Evolutionary conservation across 1,284 basidiomycete genomes (phyloP), one percentile per base, ranked within the genome.

Genomic region (Sparassis latifolia): DNA sequence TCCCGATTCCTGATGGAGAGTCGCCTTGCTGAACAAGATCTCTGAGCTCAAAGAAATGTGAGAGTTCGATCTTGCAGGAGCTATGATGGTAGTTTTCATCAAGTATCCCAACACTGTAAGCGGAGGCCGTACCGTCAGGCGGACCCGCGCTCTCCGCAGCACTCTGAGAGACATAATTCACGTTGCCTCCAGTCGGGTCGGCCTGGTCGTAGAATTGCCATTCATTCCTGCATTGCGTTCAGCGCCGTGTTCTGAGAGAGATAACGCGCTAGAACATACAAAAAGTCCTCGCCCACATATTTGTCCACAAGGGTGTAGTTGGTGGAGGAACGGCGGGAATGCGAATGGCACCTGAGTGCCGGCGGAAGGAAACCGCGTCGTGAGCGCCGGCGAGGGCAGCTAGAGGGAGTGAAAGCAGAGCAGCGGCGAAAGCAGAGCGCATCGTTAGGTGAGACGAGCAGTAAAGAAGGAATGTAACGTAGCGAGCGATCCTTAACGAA

Each of bases 171-270:
- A 78, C 67, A 64, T 80, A 89, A 44, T 76, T 70, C 40, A 87
- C 86, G 37, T 66, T 66, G 28, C 86, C 87, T 50, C 77, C 66
- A 1, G 87, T 89, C 2, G 87, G 87, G 62, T 90, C 87, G 5
- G 64, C 12, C 5, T 56, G 65, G n/a, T 70, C 71, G 66, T 78
- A 86, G 69, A 83, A 87, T 41, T 78, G 62, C 79, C 80, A 89
- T 43, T 74, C 59, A 48, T 84, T 86, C 31, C 32, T 41, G 28
- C 20, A 43, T 9, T 20, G 33, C 40, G 7, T 4, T 32, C 33
- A 32, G 6, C 46, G 27, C 28, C 10, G 12, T 6, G 6, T 37
- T 7, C 35, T 12, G 7, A 37, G 35, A 37, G 6, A 37, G 35
- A 20, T 12, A 12, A 37, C 12, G 35, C 35, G 12, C 7, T 37